These are phyloP conservation scores for Ramularia collo-cygni DNA, from an alignment of 2,329 filamentous ascomycete genomes.

Conservation along the genomic window DNA sequence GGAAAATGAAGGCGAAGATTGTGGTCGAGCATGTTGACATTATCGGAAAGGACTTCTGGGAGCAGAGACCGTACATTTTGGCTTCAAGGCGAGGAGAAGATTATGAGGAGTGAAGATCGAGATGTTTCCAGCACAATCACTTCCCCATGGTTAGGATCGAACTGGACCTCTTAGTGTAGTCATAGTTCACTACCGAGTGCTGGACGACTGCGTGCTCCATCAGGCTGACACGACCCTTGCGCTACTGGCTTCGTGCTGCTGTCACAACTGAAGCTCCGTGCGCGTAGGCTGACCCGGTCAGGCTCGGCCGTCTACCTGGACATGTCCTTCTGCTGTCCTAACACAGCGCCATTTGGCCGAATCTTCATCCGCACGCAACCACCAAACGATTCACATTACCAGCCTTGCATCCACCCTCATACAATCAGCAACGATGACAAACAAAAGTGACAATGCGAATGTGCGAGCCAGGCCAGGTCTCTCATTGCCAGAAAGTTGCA, in stretches of 20 bases:
- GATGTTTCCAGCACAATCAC: too few species aligned
- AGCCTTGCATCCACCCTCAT: neutral
- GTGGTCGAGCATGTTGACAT: constrained; percentile 84
- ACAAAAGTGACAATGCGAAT: neutral
- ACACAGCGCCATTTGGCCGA: too few species aligned
- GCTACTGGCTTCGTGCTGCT: too few species aligned
- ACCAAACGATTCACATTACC: neutral
- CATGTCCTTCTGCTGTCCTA: too few species aligned
- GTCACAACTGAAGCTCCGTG: too few species aligned
- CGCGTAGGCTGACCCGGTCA: too few species aligned
- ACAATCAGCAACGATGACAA: neutral
- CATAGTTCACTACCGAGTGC: neutral
- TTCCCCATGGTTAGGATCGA: neutral
- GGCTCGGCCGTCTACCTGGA: too few species aligned
- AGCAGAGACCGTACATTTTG: constrained; percentile 67
- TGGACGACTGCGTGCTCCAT: neutral
- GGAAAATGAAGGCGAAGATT: constrained; percentile 70
- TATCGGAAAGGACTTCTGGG: constrained; percentile 94
- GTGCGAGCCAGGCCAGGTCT: neutral
- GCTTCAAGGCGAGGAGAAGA: constrained; percentile 16
- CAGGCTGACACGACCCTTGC: too few species aligned
- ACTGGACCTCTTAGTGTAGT: neutral
- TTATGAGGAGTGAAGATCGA: neutral
- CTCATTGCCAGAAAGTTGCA: neutral
- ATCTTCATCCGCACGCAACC: too few species aligned